A percentile compares a stretch with the other conserved stretches of the same genome.
These are phyloP conservation scores for Telopea speciosissima DNA, from an alignment of 177 flowering plant genomes.

Conservation along the genomic window DNA sequence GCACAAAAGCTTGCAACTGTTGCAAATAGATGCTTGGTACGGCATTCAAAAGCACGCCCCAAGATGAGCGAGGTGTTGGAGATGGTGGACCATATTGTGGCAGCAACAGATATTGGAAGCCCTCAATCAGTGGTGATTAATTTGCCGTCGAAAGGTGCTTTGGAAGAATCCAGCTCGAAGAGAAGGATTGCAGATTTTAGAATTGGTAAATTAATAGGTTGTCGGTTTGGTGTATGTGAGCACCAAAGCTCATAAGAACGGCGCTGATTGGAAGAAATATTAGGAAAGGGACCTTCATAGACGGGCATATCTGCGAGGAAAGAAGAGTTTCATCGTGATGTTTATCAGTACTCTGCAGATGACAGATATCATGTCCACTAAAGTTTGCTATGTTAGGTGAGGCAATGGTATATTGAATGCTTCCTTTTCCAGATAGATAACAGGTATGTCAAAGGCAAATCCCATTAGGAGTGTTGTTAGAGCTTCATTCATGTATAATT, in stretches of 20 bases:
- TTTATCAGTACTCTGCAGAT: neutral
- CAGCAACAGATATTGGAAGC: slow-evolving; percentile 15
- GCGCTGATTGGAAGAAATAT: slow-evolving; percentile 19
- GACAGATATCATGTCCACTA: neutral
- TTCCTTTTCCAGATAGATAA: neutral
- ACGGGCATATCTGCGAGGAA: neutral
- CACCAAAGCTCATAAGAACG: slow-evolving; percentile 31
- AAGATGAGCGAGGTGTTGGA: slow-evolving; percentile 60
- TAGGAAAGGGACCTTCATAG: neutral
- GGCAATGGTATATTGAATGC: neutral
- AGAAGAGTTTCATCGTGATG: neutral
- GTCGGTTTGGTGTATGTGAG: slow-evolving; percentile 34
- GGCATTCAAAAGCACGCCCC: slow-evolving; percentile 41
- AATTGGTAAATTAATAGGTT: slow-evolving; percentile 30
- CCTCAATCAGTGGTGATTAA: slow-evolving; percentile 27
- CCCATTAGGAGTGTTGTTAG: neutral
- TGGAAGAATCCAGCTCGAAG: slow-evolving; percentile 20
- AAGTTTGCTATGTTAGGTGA: neutral
- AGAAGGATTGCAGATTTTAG: slow-evolving; percentile 24
- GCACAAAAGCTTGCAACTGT: slow-evolving; percentile 45
- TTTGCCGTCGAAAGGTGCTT: slow-evolving; percentile 8
- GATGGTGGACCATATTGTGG: slow-evolving; percentile 37
- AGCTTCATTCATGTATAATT: neutral
- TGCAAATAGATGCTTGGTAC: slow-evolving; percentile 47
- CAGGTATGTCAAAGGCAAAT: neutral